Evolutionary conservation across 179 eudicot genomes (phyloP).

Genomic region (Beta lomatogona): DNA sequence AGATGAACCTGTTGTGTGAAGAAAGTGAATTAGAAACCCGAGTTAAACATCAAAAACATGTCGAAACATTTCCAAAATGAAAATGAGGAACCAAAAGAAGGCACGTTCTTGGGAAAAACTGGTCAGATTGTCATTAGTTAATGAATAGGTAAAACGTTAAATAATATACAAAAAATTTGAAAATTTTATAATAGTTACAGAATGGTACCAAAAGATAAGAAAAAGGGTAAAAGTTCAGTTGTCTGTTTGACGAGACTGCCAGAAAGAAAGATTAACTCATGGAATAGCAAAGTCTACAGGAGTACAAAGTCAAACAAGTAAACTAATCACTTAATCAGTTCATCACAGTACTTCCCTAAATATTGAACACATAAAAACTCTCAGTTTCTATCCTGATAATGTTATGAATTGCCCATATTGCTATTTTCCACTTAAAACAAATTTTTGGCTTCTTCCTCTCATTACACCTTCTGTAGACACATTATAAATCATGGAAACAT

Average conservation of each 20-base stretch:
- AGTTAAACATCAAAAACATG: background rate
- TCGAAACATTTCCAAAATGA: background rate
- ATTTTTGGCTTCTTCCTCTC: background rate
- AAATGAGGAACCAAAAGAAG: background rate
- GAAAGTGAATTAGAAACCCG: slow-evolving; percentile 1
- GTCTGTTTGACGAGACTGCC: no score
- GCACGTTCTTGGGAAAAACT: no score
- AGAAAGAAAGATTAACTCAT: no score
- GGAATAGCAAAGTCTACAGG: no score
- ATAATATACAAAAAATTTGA: no score
- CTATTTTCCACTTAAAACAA: background rate
- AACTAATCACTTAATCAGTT: background rate
- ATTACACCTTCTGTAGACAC: background rate
- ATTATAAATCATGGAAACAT: no score
- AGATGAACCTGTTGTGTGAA: slow-evolving; percentile 51
- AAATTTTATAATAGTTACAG: no score
- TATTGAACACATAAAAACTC: background rate
- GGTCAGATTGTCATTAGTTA: no score
- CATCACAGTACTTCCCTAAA: background rate
- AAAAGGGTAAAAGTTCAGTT: no score
- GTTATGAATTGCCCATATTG: background rate
- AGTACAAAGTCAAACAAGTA: no score
- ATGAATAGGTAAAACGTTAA: no score
- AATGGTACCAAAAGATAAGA: no score
- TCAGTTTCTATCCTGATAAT: background rate